Evolutionary conservation across 192 early-diverging fungal genomes (phyloP).

Genomic region (Kappamyces sp.): DNA sequence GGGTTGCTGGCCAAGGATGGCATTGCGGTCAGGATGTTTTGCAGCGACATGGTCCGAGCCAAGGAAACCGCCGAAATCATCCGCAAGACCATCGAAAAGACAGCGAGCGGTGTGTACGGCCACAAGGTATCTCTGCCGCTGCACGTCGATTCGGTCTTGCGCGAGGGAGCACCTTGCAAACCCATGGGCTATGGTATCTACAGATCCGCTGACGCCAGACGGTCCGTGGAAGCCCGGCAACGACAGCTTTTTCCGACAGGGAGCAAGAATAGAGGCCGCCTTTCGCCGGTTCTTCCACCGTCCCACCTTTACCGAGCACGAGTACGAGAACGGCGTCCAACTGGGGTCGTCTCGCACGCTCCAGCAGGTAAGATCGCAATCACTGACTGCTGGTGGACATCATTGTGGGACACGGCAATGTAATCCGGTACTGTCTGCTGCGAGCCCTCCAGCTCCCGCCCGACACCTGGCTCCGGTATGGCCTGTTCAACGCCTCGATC

Average conservation of each 20-base stretch:
- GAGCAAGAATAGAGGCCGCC: constrained; percentile 1
- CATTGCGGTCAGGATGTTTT: constrained; percentile 3
- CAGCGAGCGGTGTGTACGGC: background rate
- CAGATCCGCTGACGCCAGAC: too few species aligned
- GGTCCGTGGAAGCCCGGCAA: too few species aligned
- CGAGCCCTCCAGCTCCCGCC: constrained; percentile 7
- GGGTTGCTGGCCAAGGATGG: constrained; percentile 4
- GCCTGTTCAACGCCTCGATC: background rate
- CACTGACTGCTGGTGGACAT: constrained; percentile 4
- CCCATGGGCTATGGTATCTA: background rate
- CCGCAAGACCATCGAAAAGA: background rate
- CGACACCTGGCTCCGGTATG: background rate
- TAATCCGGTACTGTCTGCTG: background rate
- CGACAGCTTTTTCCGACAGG: too few species aligned
- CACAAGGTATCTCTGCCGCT: background rate
- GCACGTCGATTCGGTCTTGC: constrained; percentile 2
- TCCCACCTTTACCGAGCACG: background rate
- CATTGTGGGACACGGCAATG: constrained; percentile 9
- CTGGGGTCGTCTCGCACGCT: background rate
- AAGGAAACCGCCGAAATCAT: constrained; percentile 7
- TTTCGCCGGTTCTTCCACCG: background rate
- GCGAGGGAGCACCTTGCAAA: constrained; percentile 5
- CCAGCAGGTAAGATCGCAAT: constrained; percentile 12
- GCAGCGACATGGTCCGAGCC: constrained; percentile 9
- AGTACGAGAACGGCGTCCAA: background rate